Conservation (phyloP, 805 yeast species). For the Lipomyces kockii region DNA sequence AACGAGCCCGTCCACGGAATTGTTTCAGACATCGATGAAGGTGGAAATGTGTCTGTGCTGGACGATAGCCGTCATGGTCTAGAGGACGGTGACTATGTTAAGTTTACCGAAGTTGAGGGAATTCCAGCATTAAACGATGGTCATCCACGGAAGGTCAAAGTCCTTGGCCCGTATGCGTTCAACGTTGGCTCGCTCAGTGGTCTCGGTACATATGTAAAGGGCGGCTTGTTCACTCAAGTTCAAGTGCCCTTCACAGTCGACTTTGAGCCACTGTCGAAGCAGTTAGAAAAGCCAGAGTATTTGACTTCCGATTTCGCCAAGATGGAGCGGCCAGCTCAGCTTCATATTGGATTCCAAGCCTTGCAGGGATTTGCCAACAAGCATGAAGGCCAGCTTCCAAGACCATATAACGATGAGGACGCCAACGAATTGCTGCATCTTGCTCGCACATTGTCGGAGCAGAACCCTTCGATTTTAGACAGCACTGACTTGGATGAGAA, state of each 20-base stretch:
- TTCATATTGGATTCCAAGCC: constrained; percentile 91
- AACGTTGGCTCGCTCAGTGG: constrained; percentile 61
- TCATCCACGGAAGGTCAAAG: constrained; percentile 72
- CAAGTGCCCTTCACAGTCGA: constrained; percentile 72
- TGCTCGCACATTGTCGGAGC: constrained; percentile 61
- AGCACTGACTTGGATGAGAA: constrained; percentile 63
- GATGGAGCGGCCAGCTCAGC: constrained; percentile 87
- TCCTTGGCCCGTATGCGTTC: constrained; percentile 94
- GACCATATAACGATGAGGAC: constrained; percentile 75
- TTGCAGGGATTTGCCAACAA: constrained; percentile 70
- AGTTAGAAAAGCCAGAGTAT: constrained; percentile 77
- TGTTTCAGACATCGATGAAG: constrained; percentile 81
- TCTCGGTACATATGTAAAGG: constrained; percentile 71
- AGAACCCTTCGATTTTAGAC: constrained; percentile 61
- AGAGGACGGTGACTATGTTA: constrained; percentile 89
- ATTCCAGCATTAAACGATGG: constrained; percentile 76
- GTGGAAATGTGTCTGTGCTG: constrained; percentile 91
- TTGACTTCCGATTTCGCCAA: constrained; percentile 88
- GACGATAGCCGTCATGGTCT: constrained; percentile 93
- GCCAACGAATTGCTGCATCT: constrained; percentile 67
- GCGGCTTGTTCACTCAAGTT: constrained; percentile 92
- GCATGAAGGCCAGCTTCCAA: constrained; percentile 71
- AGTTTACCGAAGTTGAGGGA: constrained; percentile 85
- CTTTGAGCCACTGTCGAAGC: constrained; percentile 68
- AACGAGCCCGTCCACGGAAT: constrained; percentile 90